Evolutionary conservation across 768 basidiomycete genomes (phyloP), one percentile per base, ranked within the genome.

Genomic region (Leccinum pellstonianum): DNA sequence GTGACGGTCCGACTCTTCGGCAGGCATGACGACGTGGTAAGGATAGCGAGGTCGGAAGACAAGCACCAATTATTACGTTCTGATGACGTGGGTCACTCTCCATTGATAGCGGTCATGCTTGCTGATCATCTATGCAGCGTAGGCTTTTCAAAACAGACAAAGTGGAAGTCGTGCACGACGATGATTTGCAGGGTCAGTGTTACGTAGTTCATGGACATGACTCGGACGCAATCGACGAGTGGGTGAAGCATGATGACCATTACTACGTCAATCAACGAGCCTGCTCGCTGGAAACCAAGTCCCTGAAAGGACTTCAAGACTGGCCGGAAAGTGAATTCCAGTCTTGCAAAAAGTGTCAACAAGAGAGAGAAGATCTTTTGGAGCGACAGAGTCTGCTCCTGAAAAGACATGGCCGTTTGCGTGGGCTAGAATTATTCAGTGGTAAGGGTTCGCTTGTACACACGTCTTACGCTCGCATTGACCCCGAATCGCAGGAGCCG

Each of bases 341-440:
- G 5, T 65, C 54, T 11, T 89, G 86, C 56, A 43, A 62, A 6
- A 56, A 47, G 12, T 88, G 87, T 61, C 64, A 64, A 38, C 31
- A 66, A 2, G 72, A 73, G 23, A 79, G 77, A 15, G 65, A 68
- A 33, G 64, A 68, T 3, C 60, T 57, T 23, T 59, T 81, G 3
- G 57, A 71, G 15, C 66, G 74, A 17, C 66, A 68, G 14, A 59
- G 72, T 6, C 47, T 64, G 5, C 73, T 82, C 9, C 64, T 75
- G 5, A 57, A 68, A 19, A 70, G 71, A 11, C 74, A 82, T 46
- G 77, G 75, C 8, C 81, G 80, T 21, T 71, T 91, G 21, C 75
- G 79, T 55, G 85, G 84, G 2, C 61, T 91, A 57, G 90, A 91
- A 66, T 73, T 91, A 5, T 91, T 90, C 64, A 79, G 82, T 68